These are phyloP conservation scores for Sugiyamaella chiloensis DNA, from an alignment of 805 yeast genomes.

Conservation along the genomic window DNA sequence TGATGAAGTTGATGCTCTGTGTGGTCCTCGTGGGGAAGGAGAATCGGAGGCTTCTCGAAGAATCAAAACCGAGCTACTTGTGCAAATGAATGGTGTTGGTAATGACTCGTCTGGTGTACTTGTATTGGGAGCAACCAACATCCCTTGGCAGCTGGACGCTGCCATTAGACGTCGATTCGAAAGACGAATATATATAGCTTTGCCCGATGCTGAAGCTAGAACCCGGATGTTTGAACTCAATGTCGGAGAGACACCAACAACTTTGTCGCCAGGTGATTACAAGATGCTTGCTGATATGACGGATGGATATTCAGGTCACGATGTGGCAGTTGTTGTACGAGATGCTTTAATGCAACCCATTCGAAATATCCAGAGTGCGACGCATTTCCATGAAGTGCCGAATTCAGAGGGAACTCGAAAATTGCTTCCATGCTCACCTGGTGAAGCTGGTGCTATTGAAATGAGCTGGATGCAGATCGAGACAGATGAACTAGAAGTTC, in stretches of 20 bases:
- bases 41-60: constrained; percentile 95
- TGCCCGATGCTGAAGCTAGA: constrained; percentile 93
- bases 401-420: constrained; percentile 35
- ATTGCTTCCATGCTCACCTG: constrained; percentile 94
- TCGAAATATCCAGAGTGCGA: constrained; percentile 90
- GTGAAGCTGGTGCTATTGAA: constrained; percentile 81
- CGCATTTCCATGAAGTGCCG: constrained; percentile 70
- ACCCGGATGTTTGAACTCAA: constrained; percentile 91
- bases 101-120: constrained; percentile 89
- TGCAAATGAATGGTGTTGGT: constrained; percentile 99
- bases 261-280: constrained; percentile 67
- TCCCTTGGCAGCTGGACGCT: constrained; percentile 98
- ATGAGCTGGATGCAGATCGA: constrained; percentile 92
- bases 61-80: constrained; percentile 91
- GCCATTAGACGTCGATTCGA: constrained; percentile 97
- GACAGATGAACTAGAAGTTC: constrained; percentile 86
- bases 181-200: constrained; percentile 87
- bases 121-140: constrained; percentile 95
- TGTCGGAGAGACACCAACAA: constrained; percentile 86
- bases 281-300: constrained; percentile 85
- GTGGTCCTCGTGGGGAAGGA: constrained; percentile 98
- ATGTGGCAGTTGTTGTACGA: constrained; percentile 91
- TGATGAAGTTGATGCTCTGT: constrained; percentile 96
- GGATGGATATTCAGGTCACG: constrained; percentile 97
- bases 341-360: constrained; percentile 99